Base-by-base conservation (phyloP, 2,329 filamentous ascomycete genomes). In the Ophiosphaerella narmari region DNA sequence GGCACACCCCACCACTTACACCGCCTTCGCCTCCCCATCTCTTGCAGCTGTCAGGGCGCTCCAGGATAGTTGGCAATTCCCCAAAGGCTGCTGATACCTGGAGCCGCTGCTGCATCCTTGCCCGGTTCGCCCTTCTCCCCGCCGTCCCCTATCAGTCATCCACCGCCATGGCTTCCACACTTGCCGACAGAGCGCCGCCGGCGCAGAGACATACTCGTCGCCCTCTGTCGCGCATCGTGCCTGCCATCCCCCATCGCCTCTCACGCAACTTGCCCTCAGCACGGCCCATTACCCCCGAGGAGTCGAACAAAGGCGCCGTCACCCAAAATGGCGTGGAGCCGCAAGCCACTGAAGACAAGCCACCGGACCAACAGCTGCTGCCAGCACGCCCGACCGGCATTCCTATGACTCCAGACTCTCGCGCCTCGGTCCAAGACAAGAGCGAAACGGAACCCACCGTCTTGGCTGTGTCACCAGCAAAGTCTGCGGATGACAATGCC, bases 51-150 rank as follows among this genome's bases (percentile, higher is more conserved):
- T 29, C 51, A 57, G 60, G 64, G 72, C 71, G 70, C 72, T 75
- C 72, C 71, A 74, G 70, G 72, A 69, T 73, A 74, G 74, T 74
- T 73, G 71, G 60, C 66, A 64, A 58, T 36, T 51, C 44, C 40
- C 36, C 45, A 49, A 51, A 45, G 26, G 52, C 54, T 63, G 61
- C 69, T 72, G 71, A 73, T 75, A 72, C 71, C 71, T 75, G 72
- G 72, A 75, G 71, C 67, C 68, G 71, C 72, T 71, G 52, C 55
- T 52, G 50, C 54, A 50, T 39, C 40, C 39, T 52, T 18, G 32
- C 31, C 34, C 21, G 9, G 11, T 13, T 29, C 34, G 11, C 21
- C 4, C 13, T 7, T 14, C 9, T n/a, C 11, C 23, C 14, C 29
- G 13, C 40, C 9, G 14, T 18, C 16, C 23, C 31, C 33, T 9